Evolutionary conservation across 176 grass and related monocot genomes (phyloP).

Genomic region (Triticum timopheevii): DNA sequence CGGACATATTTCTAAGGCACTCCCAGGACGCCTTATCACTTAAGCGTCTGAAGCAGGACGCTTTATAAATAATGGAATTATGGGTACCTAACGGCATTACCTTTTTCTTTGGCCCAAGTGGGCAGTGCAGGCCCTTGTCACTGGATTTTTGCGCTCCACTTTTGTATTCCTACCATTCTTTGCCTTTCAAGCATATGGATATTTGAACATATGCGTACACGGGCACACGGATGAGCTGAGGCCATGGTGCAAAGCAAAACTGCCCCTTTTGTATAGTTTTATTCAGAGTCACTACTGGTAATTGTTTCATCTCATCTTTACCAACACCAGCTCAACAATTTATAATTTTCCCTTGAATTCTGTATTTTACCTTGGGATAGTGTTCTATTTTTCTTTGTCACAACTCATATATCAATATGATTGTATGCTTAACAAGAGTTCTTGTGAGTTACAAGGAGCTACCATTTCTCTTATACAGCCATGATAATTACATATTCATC

Average conservation of each 20-base stretch:
- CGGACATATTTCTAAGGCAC: too few species aligned
- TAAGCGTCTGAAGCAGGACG: too few species aligned
- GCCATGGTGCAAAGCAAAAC: conserved; percentile 77
- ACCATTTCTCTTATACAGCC: neutral
- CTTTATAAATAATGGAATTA: neutral
- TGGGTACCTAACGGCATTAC: conserved; percentile 28
- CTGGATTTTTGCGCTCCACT: conserved; percentile 46
- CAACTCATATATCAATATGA: neutral
- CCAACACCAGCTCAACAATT: conserved; percentile 6
- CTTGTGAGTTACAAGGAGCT: neutral
- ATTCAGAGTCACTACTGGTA: conserved; percentile 97
- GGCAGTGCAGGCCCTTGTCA: conserved; percentile 46
- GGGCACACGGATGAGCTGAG: conserved; percentile 46
- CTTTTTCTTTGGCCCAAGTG: conserved; percentile 54
- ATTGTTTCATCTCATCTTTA: conserved; percentile 14
- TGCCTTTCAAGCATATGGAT: conserved; percentile 90
- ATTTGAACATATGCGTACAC: conserved; percentile 72
- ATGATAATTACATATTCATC: conserved; percentile 1
- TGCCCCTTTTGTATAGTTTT: conserved; percentile 85
- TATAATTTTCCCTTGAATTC: neutral
- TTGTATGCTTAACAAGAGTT: neutral
- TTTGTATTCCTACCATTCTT: conserved; percentile 83
- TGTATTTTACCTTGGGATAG: neutral
- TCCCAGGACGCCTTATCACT: too few species aligned
- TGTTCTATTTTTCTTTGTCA: neutral